A percentile compares a stretch with the other conserved stretches of the same genome.
Conservation (phyloP, 2,329 filamentous ascomycete species). For the Scleromitrula shiraiana region DNA sequence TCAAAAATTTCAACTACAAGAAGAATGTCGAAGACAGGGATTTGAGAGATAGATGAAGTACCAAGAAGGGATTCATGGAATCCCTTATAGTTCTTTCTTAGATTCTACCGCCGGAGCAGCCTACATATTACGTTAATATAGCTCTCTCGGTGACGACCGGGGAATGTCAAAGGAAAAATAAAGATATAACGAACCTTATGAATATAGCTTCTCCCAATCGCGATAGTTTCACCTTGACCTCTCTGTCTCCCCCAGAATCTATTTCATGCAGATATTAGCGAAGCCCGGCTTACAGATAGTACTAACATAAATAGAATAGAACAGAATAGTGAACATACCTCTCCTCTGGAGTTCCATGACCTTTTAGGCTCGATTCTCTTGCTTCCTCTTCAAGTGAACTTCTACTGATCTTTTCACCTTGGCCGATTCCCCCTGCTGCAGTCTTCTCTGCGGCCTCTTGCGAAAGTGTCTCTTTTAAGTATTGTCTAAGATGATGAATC, state of each 20-base stretch:
- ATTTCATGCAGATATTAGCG: background rate
- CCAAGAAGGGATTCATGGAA: too few species aligned
- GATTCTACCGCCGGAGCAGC: too few species aligned
- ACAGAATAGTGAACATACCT: slow-evolving; percentile 32
- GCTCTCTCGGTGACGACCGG: too few species aligned
- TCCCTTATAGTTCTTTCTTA: too few species aligned
- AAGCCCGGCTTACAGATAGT: background rate
- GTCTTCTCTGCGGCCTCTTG: slow-evolving; percentile 44
- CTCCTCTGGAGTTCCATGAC: slow-evolving; percentile 44
- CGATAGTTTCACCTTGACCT: slow-evolving; percentile 48
- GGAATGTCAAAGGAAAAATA: too few species aligned
- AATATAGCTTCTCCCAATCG: slow-evolving; percentile 48
- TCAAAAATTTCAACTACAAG: too few species aligned
- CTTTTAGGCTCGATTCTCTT: slow-evolving; percentile 40
- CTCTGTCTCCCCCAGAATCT: slow-evolving; percentile 51
- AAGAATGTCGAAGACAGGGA: too few species aligned
- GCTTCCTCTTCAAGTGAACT: slow-evolving; percentile 58
- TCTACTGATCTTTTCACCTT: slow-evolving; percentile 56
- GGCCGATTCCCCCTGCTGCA: slow-evolving; percentile 39
- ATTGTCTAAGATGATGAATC: too few species aligned
- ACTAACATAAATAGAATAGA: background rate
- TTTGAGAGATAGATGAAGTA: too few species aligned
- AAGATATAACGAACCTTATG: slow-evolving; percentile 34
- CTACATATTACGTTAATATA: too few species aligned
- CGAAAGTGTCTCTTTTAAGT: slow-evolving; percentile 62